A percentile compares a stretch with the other conserved stretches of the same genome.
These are phyloP conservation scores for Eremothecium coryli DNA, from an alignment of 1,139 yeast genomes.

Conservation along the genomic window DNA sequence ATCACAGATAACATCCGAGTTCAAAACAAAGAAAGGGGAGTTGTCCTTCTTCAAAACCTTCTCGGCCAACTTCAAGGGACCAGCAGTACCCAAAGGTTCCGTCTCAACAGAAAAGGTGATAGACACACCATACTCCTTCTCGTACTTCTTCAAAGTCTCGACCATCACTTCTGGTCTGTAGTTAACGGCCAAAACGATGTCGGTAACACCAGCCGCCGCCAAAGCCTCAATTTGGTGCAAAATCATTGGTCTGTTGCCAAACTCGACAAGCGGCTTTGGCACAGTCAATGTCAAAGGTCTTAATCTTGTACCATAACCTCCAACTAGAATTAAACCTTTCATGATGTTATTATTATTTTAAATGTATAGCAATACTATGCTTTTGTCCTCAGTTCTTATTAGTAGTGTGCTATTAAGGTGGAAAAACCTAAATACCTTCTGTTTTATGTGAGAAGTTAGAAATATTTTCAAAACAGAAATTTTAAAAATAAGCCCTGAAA, in stretches of 20 bases:
- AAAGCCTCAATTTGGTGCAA: conserved; percentile 97
- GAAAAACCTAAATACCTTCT: too few species aligned
- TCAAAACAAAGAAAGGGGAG: conserved; percentile 93
- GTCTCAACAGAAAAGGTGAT: conserved; percentile 98
- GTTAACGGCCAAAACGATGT: conserved; percentile 96
- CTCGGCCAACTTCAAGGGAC: conserved; percentile 97
- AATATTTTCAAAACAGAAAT: too few species aligned
- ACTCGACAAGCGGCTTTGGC: conserved; percentile 98
- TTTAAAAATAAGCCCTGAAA: too few species aligned
- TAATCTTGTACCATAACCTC: conserved; percentile 99
- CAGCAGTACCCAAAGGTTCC: conserved; percentile 99
- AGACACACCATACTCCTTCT: conserved; percentile 84
- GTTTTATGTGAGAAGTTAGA: too few species aligned
- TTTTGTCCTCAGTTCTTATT: too few species aligned
- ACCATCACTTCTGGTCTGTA: conserved; percentile 99
- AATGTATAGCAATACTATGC: too few species aligned
- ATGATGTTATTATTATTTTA: too few species aligned
- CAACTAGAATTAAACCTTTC: conserved; percentile 98
- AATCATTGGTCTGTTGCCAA: conserved; percentile 96
- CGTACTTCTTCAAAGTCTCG: conserved; percentile 86
- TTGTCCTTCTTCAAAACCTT: conserved; percentile 86
- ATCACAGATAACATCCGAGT: conserved; percentile 98
- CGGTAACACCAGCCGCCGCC: conserved; percentile 98
- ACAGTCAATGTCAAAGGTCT: conserved; percentile 95
- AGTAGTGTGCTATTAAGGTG: too few species aligned